phyloP scores from a whole-genome alignment of 1,284 basidiomycete species.

The Grifola frondosa region DNA sequence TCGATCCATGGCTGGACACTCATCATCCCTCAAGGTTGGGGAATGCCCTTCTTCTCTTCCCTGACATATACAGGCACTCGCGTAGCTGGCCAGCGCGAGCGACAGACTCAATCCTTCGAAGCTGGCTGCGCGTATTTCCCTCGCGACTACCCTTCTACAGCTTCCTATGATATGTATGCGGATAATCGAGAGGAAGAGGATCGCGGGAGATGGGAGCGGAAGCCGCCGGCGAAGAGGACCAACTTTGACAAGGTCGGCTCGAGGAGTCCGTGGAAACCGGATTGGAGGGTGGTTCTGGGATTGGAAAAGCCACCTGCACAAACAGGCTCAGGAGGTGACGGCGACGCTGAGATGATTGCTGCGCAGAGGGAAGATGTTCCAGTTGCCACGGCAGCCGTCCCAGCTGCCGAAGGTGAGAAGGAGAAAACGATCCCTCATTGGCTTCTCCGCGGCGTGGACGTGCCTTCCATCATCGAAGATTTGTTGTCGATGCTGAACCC shows the following conservation, averaged over 20 bases:
- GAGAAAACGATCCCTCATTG: conserved; percentile 45
- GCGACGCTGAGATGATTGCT: conserved; percentile 33
- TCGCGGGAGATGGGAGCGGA: conserved; percentile 67
- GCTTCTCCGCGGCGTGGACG: conserved; percentile 62
- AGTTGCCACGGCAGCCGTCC: background rate
- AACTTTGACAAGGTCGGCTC: conserved; percentile 70
- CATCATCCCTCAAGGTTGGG: conserved; percentile 83
- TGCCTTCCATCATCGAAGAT: conserved; percentile 44
- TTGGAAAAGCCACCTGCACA: conserved; percentile 31
- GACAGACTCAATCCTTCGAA: conserved; percentile 77
- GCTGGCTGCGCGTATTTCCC: conserved; percentile 75
- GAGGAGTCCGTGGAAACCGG: conserved; percentile 70
- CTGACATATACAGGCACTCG: conserved; percentile 79
- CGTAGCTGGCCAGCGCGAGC: conserved; percentile 78
- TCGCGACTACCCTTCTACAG: conserved; percentile 69
- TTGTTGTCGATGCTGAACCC: conserved; percentile 42
- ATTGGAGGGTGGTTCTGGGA: conserved; percentile 70
- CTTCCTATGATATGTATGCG: conserved; percentile 52
- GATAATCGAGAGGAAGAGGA: conserved; percentile 50
- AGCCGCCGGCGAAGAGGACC: conserved; percentile 81
- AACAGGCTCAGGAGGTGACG: background rate
- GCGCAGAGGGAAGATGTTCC: conserved; percentile 48
- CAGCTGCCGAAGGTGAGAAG: background rate
- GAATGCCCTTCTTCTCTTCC: conserved; percentile 83
- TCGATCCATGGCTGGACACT: conserved; percentile 83